Conservation (phyloP, 2,329 filamentous ascomycete species). For the Raffaelea ambrosiae region DNA sequence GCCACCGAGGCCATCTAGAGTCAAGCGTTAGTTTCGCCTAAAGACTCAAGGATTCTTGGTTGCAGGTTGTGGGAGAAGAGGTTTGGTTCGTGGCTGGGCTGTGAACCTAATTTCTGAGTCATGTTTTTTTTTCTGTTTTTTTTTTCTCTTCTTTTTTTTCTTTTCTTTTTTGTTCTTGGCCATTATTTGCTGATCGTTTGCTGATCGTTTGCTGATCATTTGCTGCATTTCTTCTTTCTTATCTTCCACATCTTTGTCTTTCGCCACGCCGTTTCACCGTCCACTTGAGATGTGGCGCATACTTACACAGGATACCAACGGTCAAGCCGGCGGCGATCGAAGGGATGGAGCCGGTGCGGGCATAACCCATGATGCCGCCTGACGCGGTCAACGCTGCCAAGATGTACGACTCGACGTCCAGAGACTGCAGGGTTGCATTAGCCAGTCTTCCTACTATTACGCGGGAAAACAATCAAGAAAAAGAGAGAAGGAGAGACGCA, state of each 20-base stretch:
- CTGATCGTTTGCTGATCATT: too few relatives aligned
- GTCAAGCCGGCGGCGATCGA: slow-evolving; percentile 77
- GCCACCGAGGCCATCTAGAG: slow-evolving; percentile 66
- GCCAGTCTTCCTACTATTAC: not conserved
- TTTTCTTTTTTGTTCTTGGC: too few relatives aligned
- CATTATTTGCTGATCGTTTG: too few relatives aligned
- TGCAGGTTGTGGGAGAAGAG: too few relatives aligned
- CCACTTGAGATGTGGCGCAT: too few relatives aligned
- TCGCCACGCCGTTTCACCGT: too few relatives aligned
- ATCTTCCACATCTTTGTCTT: too few relatives aligned
- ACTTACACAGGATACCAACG: slow-evolving; percentile 59
- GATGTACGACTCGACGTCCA: slow-evolving; percentile 56
- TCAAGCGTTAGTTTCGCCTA: not conserved
- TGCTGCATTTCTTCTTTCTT: too few relatives aligned
- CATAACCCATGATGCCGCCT: slow-evolving; percentile 81
- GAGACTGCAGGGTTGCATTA: slow-evolving; percentile 11
- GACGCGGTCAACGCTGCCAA: slow-evolving; percentile 76
- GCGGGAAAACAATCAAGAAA: not conserved
- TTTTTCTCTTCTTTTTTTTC: not conserved
- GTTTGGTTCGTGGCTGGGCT: too few relatives aligned
- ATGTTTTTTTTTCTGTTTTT: too few relatives aligned
- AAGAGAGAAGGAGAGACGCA: not conserved
- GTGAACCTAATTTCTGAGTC: too few relatives aligned
- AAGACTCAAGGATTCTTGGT: too few relatives aligned
- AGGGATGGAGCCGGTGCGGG: slow-evolving; percentile 75